These are phyloP conservation scores for Suillus cothurnatus DNA, from an alignment of 768 basidiomycete species.

Conservation along the genomic window DNA sequence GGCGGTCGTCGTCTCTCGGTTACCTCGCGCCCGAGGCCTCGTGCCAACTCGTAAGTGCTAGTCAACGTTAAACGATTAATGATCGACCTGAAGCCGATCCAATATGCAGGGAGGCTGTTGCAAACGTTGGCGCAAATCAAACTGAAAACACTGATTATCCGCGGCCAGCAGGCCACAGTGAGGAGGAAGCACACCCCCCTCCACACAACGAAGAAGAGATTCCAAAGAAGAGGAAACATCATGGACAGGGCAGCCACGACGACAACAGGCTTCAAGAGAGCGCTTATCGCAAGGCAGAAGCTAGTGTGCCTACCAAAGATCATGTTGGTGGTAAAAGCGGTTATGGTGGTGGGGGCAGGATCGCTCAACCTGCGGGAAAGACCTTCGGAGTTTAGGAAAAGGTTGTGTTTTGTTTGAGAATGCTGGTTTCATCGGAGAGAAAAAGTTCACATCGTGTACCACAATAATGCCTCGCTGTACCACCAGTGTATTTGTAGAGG, in stretches of 20 bases:
- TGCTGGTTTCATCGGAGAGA: constrained; percentile 2
- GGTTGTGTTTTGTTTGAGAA: constrained; percentile 7
- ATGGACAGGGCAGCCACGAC: constrained; percentile 38
- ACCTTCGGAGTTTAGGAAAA: constrained; percentile 33
- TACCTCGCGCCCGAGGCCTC: constrained; percentile 41
- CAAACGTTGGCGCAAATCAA: constrained; percentile 18
- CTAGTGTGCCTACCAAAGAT: constrained; percentile 51
- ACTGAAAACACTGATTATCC: constrained; percentile 50
- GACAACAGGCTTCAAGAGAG: constrained; percentile 50
- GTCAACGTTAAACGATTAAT: neutral
- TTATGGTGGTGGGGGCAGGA: constrained; percentile 51
- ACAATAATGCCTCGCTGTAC: neutral
- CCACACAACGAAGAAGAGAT: constrained; percentile 48
- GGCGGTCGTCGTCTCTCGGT: constrained; percentile 55
- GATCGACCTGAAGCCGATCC: neutral
- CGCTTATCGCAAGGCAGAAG: constrained; percentile 48
- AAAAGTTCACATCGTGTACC: neutral
- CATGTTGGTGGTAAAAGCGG: constrained; percentile 31
- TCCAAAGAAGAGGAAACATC: constrained; percentile 52
- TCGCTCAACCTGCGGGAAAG: constrained; percentile 60
- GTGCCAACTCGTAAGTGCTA: constrained; percentile 34
- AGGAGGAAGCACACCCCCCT: constrained; percentile 34
- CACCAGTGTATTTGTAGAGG: constrained; percentile 4
- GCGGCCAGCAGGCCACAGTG: constrained; percentile 47
- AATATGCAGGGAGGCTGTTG: constrained; percentile 3